Evolutionary conservation across 805 yeast species (phyloP).

Genomic region (Zygosaccharomyces gambellarensis): DNA sequence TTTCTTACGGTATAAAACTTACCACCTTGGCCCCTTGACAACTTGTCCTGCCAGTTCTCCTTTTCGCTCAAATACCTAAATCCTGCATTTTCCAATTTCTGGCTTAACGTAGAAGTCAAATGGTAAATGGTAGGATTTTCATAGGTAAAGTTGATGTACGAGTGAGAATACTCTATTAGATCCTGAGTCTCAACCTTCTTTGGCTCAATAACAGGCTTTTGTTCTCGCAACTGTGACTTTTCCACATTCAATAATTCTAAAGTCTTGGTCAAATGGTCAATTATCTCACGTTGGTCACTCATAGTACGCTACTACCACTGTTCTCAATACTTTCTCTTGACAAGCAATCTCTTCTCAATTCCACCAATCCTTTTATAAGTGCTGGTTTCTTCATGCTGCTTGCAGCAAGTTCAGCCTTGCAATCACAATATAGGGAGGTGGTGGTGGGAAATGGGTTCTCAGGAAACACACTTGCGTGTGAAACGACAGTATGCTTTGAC

Average conservation of each 20-base stretch:
- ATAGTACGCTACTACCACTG: conserved; percentile 1
- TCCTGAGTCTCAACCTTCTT: conserved; percentile 1
- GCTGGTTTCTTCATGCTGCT: neutral
- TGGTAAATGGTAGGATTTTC: conserved; percentile 72
- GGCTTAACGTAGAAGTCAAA: conserved; percentile 51
- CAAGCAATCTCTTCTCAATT: neutral
- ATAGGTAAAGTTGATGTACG: conserved; percentile 67
- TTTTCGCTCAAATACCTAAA: conserved; percentile 64
- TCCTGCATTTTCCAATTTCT: conserved; percentile 51
- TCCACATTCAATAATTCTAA: conserved; percentile 22
- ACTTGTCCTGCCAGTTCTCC: conserved; percentile 34
- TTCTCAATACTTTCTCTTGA: neutral
- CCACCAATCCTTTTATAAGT: conserved; percentile 3
- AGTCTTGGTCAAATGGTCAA: conserved; percentile 28
- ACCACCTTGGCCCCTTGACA: conserved; percentile 37
- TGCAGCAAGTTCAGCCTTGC: conserved; percentile 4
- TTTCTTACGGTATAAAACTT: conserved; percentile 64
- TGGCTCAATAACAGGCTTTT: neutral
- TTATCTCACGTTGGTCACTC: conserved; percentile 22
- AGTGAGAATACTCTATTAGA: conserved; percentile 35
- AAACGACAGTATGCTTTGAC: neutral
- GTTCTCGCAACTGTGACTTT: conserved; percentile 6
- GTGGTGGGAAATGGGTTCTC: neutral
- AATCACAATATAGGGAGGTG: neutral
- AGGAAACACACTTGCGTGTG: neutral